A percentile compares a stretch with the other conserved stretches of the same genome.
Evolutionary conservation across 192 early-diverging fungal genomes (phyloP).

Genomic region (Coemansia sp.): DNA sequence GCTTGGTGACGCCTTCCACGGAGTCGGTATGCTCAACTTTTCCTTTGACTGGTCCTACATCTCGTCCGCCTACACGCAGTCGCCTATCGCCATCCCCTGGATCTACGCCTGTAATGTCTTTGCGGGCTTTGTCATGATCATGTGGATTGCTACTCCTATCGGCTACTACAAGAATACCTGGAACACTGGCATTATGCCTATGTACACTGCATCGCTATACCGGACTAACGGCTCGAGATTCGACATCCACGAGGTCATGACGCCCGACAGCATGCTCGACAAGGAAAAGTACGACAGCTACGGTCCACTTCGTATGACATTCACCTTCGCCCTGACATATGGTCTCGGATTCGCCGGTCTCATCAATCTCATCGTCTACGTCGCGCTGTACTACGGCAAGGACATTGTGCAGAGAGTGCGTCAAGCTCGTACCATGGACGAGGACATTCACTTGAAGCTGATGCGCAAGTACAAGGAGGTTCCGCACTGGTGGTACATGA

Average conservation of each 20-base stretch:
- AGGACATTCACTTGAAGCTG: conserved; percentile 75
- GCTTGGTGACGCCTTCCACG: conserved; percentile 56
- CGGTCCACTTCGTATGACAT: conserved; percentile 68
- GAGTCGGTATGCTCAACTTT: conserved; percentile 72
- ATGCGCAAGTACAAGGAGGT: conserved; percentile 78
- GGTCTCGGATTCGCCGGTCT: conserved; percentile 69
- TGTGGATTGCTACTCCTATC: conserved; percentile 76
- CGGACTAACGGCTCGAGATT: conserved; percentile 60
- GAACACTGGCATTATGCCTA: conserved; percentile 62
- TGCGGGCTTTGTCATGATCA: conserved; percentile 69
- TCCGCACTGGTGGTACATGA: conserved; percentile 75
- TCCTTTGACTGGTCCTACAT: conserved; percentile 78
- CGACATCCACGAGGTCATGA: conserved; percentile 62
- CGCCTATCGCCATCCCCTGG: conserved; percentile 77
- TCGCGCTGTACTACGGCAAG: conserved; percentile 66
- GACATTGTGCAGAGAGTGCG: conserved; percentile 67
- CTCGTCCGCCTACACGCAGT: conserved; percentile 58
- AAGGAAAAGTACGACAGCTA: conserved; percentile 60
- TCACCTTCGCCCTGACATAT: conserved; percentile 71
- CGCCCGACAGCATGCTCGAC: conserved; percentile 59
- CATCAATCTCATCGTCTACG: conserved; percentile 68
- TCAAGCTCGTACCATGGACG: conserved; percentile 59
- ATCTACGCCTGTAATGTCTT: conserved; percentile 72
- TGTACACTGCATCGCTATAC: conserved; percentile 68
- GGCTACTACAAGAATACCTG: conserved; percentile 72